phyloP scores from a whole-genome alignment of 1,284 basidiomycete species.

The Abortiporus biennis region DNA sequence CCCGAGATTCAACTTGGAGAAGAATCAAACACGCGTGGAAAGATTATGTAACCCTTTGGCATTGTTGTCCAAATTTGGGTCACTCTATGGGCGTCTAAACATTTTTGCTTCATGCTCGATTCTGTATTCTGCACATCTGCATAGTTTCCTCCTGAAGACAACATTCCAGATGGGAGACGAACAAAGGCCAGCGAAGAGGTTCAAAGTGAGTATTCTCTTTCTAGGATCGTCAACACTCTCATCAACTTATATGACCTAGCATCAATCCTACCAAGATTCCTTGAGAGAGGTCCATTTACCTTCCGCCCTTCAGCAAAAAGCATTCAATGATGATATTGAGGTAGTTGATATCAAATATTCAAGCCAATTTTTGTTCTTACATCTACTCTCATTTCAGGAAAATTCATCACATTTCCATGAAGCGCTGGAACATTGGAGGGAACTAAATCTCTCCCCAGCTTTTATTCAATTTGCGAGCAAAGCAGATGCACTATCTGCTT shows the following conservation, averaged over 20 bases:
- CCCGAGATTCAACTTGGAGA: no score
- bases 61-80: no score
- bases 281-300: slow-evolving; percentile 70
- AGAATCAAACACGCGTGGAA: no score
- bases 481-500: slow-evolving; percentile 58
- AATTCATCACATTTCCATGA: slow-evolving; percentile 69
- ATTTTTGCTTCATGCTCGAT: no score
- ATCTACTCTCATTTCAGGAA: slow-evolving; percentile 38
- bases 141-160: no score
- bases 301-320: slow-evolving; percentile 50
- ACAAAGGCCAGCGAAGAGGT: slow-evolving; percentile 31
- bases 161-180: slow-evolving; percentile 14
- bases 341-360: slow-evolving; percentile 31
- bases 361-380: neutral
- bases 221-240: neutral
- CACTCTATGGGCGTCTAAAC: no score
- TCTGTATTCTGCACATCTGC: no score
- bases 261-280: slow-evolving; percentile 65
- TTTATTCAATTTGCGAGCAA: slow-evolving; percentile 69
- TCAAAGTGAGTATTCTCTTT: slow-evolving; percentile 24
- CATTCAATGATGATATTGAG: slow-evolving; percentile 54
- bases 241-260: slow-evolving; percentile 30
- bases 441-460: slow-evolving; percentile 73
- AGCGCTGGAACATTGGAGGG: slow-evolving; percentile 65
- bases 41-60: no score